phyloP scores from a whole-genome alignment of 805 yeast species.

The Brettanomyces sp. region DNA sequence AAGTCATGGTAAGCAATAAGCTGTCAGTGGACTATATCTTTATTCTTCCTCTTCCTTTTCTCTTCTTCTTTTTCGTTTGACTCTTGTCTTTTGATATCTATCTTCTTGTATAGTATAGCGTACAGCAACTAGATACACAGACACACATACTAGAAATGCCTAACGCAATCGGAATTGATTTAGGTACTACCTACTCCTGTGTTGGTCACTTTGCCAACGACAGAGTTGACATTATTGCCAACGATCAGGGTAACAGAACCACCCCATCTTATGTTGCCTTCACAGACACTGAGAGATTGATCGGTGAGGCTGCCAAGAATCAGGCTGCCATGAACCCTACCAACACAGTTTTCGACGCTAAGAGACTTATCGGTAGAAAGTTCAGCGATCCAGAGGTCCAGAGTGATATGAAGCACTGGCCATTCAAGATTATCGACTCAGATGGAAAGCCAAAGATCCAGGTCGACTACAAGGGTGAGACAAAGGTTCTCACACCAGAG shows the following conservation, averaged over 20 bases:
- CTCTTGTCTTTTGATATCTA: too few species aligned
- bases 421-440: slow-evolving; percentile 75
- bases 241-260: slow-evolving; percentile 97
- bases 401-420: slow-evolving; percentile 85
- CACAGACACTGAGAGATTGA: slow-evolving; percentile 85
- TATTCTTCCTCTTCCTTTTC: too few species aligned
- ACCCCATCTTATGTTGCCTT: slow-evolving; percentile 95
- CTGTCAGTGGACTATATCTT: too few species aligned
- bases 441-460: slow-evolving; percentile 82
- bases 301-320: slow-evolving; percentile 96
- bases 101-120: too few species aligned
- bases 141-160: slow-evolving; percentile 25
- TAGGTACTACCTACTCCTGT: slow-evolving; percentile 90
- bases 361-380: slow-evolving; percentile 90
- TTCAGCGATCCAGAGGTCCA: slow-evolving; percentile 73
- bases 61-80: too few species aligned
- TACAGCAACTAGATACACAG: neutral
- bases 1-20: too few species aligned
- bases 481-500: slow-evolving; percentile 85
- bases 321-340: slow-evolving; percentile 91
- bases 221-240: slow-evolving; percentile 90
- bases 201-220: slow-evolving; percentile 91
- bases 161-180: slow-evolving; percentile 64
- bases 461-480: slow-evolving; percentile 93
- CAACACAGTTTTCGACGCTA: slow-evolving; percentile 86